Conservation (phyloP, 495 filamentous ascomycete species). For the Talaromyces proteolyticus region DNA sequence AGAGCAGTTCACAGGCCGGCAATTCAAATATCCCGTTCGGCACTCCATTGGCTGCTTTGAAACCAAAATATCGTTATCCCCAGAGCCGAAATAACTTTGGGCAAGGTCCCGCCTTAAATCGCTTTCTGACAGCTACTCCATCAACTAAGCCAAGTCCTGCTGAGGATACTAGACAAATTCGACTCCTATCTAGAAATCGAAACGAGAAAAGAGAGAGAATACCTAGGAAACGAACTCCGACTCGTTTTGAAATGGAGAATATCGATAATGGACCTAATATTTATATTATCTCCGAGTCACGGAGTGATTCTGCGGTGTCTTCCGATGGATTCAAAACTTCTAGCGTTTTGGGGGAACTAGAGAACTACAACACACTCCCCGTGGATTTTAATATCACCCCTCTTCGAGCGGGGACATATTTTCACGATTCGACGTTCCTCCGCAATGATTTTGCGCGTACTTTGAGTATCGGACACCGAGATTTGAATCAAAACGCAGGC, state of each 20-base stretch:
- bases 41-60: conserved; percentile 20
- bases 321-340: conserved; percentile 14
- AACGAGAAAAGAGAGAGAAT: background rate
- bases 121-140: conserved; percentile 24
- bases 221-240: conserved; percentile 46
- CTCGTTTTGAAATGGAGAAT: conserved; percentile 37
- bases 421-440: conserved; percentile 70
- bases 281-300: background rate
- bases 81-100: conserved; percentile 8
- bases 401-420: conserved; percentile 61
- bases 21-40: conserved; percentile 18
- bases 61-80: conserved; percentile 17
- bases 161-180: background rate
- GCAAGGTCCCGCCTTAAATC: conserved; percentile 27
- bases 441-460: conserved; percentile 57
- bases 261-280: background rate
- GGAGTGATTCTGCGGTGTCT: background rate
- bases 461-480: conserved; percentile 23
- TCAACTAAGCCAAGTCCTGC: conserved; percentile 9
- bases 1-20: conserved; percentile 18
- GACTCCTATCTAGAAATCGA: background rate
- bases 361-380: conserved; percentile 14
- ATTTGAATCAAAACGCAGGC: conserved; percentile 27
- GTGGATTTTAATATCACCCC: conserved; percentile 70
- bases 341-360: background rate